phyloP scores from a whole-genome alignment of 78 protist species.

The Creolimax fragrantissima region DNA sequence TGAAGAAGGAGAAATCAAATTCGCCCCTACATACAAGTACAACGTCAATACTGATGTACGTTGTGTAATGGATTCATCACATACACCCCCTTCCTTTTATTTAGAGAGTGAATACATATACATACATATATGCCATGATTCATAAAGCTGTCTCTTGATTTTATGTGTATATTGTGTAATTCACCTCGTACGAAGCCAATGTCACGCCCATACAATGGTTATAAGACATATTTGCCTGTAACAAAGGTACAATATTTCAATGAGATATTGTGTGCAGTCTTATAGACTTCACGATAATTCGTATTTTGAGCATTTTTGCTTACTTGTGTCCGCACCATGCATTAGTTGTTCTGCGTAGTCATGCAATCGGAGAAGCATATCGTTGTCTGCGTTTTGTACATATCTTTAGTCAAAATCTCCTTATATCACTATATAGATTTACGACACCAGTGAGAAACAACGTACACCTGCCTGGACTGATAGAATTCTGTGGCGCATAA shows the following conservation, averaged over 20 bases:
- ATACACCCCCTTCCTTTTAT: not conserved
- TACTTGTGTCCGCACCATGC: too few relatives aligned
- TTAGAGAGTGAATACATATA: not conserved
- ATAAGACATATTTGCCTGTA: too few relatives aligned
- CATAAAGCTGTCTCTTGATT: not conserved
- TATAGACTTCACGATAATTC: too few relatives aligned
- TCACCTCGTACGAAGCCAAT: not conserved
- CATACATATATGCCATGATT: not conserved
- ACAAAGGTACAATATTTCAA: too few relatives aligned
- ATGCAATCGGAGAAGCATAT: too few relatives aligned
- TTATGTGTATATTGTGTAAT: not conserved
- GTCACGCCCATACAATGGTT: not conserved
- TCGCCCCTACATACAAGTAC: slow-evolving; percentile 86
- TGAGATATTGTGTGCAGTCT: too few relatives aligned
- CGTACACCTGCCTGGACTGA: slow-evolving; percentile 80
- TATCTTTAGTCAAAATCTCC: too few relatives aligned
- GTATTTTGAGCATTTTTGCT: too few relatives aligned
- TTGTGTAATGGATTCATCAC: not conserved
- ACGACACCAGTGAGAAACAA: slow-evolving; percentile 63
- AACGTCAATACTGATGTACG: slow-evolving; percentile 52
- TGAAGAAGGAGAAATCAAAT: slow-evolving; percentile 63
- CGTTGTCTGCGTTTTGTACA: too few relatives aligned
- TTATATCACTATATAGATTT: not conserved
- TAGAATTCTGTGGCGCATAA: slow-evolving; percentile 15
- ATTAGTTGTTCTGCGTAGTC: too few relatives aligned